Conservation (phyloP, 257 asterid species). For the Sherardia arvensis region DNA sequence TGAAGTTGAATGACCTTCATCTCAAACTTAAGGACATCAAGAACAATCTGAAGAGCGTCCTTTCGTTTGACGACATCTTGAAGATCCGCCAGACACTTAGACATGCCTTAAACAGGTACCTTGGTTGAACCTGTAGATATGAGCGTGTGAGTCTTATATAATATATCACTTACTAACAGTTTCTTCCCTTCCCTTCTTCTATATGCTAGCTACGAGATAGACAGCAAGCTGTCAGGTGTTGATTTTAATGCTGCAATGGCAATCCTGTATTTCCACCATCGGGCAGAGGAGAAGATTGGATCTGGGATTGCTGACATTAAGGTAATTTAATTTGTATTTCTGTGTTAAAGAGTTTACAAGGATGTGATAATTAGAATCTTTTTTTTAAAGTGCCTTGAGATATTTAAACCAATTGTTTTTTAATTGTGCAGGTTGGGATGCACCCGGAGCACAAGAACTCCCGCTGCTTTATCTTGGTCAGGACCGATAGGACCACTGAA, state of each 20-base stretch:
- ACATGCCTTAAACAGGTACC: slow-evolving; percentile 64
- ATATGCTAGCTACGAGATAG: slow-evolving; percentile 39
- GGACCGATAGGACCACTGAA: slow-evolving; percentile 71
- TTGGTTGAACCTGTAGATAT: background rate
- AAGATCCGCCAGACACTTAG: slow-evolving; percentile 41
- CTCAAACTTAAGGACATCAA: slow-evolving; percentile 12
- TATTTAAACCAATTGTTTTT: background rate
- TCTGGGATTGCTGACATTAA: slow-evolving; percentile 55
- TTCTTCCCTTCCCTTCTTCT: background rate
- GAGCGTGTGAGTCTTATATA: background rate
- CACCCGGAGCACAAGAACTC: slow-evolving; percentile 52
- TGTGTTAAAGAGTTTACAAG: background rate
- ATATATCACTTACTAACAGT: background rate
- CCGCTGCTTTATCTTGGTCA: slow-evolving; percentile 62
- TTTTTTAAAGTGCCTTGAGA: background rate
- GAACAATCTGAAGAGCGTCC: slow-evolving; percentile 17
- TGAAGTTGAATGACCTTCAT: background rate
- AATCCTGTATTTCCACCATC: slow-evolving; percentile 74
- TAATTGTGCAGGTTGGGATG: slow-evolving; percentile 52
- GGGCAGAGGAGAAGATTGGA: slow-evolving; percentile 53
- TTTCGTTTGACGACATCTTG: slow-evolving; percentile 37
- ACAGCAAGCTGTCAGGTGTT: slow-evolving; percentile 33
- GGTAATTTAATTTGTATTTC: slow-evolving; percentile 38
- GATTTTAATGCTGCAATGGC: slow-evolving; percentile 51
- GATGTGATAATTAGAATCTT: no score